Percentiles rank a stretch among this genome's conserved stretches.
phyloP scores from a whole-genome alignment of 1,284 basidiomycete species.

The Phaffia rhodozyma region DNA sequence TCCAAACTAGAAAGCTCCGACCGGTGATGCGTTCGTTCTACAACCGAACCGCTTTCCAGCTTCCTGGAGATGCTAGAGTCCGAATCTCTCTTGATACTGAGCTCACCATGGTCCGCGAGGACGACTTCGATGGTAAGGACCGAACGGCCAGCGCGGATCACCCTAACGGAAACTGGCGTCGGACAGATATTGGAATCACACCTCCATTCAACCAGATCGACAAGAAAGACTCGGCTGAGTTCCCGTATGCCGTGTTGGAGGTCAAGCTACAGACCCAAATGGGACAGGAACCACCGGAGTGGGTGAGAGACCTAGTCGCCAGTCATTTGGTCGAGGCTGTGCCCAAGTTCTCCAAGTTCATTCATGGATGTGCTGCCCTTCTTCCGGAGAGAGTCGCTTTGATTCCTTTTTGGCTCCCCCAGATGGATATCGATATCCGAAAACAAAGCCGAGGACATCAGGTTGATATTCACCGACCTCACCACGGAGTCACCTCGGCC shows the following conservation, averaged over 20 bases:
- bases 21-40: slow-evolving; percentile 99
- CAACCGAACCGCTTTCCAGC: slow-evolving; percentile 96
- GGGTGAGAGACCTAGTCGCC: slow-evolving; percentile 89
- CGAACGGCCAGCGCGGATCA: slow-evolving; percentile 40
- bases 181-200: slow-evolving; percentile 88
- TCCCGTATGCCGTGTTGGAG: slow-evolving; percentile 87
- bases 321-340: slow-evolving; percentile 89
- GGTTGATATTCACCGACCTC: slow-evolving; percentile 61
- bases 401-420: slow-evolving; percentile 95
- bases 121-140: slow-evolving; percentile 80
- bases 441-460: slow-evolving; percentile 65
- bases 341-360: slow-evolving; percentile 82
- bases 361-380: slow-evolving; percentile 90
- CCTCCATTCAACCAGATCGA: slow-evolving; percentile 72
- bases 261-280: slow-evolving; percentile 95
- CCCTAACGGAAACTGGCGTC: slow-evolving; percentile 73
- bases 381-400: slow-evolving; percentile 88
- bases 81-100: slow-evolving; percentile 98
- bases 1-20: slow-evolving; percentile 67
- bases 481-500: slow-evolving; percentile 21
- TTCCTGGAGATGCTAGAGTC: slow-evolving; percentile 93
- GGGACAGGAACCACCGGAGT: slow-evolving; percentile 89
- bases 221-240: slow-evolving; percentile 74
- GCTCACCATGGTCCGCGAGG: slow-evolving; percentile 84
- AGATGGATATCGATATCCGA: slow-evolving; percentile 85